Base-by-base conservation (phyloP, 768 basidiomycete genomes). In the Leucosporidium yakuticum region DNA sequence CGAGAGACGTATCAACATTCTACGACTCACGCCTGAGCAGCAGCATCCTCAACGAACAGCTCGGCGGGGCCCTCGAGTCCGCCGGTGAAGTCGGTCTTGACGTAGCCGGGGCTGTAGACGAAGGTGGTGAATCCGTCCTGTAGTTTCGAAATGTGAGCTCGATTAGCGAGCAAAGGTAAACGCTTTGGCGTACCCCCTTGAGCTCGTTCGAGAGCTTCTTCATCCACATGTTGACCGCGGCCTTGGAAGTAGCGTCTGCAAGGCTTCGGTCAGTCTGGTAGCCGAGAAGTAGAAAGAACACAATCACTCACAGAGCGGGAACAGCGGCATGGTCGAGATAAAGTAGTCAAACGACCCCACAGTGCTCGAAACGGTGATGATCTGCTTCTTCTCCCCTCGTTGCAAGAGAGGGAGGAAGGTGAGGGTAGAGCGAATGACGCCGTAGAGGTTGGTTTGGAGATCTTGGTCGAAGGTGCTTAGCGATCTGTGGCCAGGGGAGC, bases 351-450 rank as follows among this genome's bases (percentile, higher is more conserved):
- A n/a, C 4, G 34, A 47, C 5, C 55, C 68, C 44, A 64, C 20
- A 14, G 59, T 49, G 3, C 55, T 60, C 9, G 53, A 51, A 31
- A 55, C 49, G 23, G 66, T 61, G 27, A 65, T 64, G 58, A 73
- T 63, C 50, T 67, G 60, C 62, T 69, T 73, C 25, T 29, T 57
- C 19, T 39, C 1, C 15, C 65, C 68, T 47, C 59, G 25, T 8
- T 54, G 51, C 53, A 82, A 73, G 27, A 82, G 76, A 15, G 81
- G 81, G 7, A 83, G 77, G 76, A 82, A 80, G 8, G 74, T 73
- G 72, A 80, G 80, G 67, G 76, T 79, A 20, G 79, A 77, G 68
- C 76, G 74, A 20, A 81, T 74, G 25, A 77, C 74, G 44, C 80
- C 80, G 59, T 79, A 53, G 55, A 79, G 78, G 73, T 83, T 82